phyloP scores from a whole-genome alignment of 2,329 filamentous ascomycete genomes.

The Pseudogymnoascus sp. region DNA sequence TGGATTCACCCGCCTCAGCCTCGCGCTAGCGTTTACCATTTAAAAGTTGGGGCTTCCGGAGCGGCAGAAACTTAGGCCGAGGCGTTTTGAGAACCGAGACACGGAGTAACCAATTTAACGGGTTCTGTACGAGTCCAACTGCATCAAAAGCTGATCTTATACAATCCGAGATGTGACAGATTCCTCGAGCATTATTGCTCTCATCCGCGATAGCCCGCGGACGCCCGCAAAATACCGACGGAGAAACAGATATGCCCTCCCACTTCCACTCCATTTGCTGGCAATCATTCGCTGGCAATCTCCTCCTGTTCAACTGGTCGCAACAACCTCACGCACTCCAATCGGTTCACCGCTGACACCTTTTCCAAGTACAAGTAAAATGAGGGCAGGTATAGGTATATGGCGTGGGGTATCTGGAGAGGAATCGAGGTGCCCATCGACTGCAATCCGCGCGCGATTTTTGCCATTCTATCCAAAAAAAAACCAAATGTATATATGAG shows the following conservation, averaged over 20 bases:
- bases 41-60: not conserved
- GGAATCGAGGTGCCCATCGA: not conserved
- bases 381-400: constrained; percentile 2
- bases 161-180: constrained; percentile 5
- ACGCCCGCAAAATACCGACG: not conserved
- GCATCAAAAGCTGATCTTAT: constrained; percentile 8
- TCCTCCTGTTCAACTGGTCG: not conserved
- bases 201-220: not conserved
- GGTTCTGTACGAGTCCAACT: constrained; percentile 6
- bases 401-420: not conserved
- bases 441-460: not conserved
- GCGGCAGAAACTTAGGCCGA: not conserved
- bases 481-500: not conserved
- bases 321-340: not conserved
- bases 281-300: not conserved
- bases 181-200: not conserved
- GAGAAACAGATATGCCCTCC: not conserved
- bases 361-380: not conserved
- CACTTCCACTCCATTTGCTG: not conserved
- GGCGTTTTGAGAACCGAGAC: constrained; percentile 1
- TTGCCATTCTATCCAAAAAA: not conserved
- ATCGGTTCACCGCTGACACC: not conserved
- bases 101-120: constrained; percentile 4
- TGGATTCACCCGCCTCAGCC: not conserved
- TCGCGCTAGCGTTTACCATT: not conserved